These are phyloP conservation scores for Alternaria brassicicola DNA, from an alignment of 2,329 filamentous ascomycete species.

Conservation along the genomic window DNA sequence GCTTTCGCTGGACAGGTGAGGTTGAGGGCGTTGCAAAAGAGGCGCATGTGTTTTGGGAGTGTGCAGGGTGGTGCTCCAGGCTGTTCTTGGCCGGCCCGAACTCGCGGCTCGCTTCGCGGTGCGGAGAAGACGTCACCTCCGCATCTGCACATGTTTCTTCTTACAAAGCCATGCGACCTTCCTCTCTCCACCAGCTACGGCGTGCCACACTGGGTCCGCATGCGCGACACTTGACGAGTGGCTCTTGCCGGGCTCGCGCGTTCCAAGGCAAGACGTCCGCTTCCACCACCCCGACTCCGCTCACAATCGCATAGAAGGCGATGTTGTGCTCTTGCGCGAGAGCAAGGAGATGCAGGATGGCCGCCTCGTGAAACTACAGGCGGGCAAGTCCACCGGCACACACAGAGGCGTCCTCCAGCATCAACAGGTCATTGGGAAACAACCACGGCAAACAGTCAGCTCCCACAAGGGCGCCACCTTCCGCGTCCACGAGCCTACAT, in stretches of 20 bases:
- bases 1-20: not conserved
- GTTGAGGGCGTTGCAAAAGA: constrained; percentile 1
- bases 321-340: constrained; percentile 52
- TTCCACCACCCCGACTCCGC: constrained; percentile 3
- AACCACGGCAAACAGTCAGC: constrained; percentile 63
- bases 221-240: constrained; percentile 28
- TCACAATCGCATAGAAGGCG: constrained; percentile 41
- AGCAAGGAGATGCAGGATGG: constrained; percentile 48
- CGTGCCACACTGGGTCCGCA: not conserved
- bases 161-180: constrained; percentile 30
- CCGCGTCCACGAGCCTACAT: constrained; percentile 67
- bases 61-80: constrained; percentile 14
- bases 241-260: constrained; percentile 22
- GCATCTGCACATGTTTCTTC: constrained; percentile 19
- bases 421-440: constrained; percentile 68
- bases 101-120: constrained; percentile 10
- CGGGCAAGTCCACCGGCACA: constrained; percentile 43
- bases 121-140: constrained; percentile 18
- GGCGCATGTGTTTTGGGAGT: constrained; percentile 14
- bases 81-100: constrained; percentile 27
- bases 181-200: constrained; percentile 3
- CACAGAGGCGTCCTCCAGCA: constrained; percentile 59
- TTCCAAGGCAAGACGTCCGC: constrained; percentile 38
- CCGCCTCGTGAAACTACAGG: constrained; percentile 49
- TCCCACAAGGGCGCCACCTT: constrained; percentile 61